phyloP scores from a whole-genome alignment of 2,329 filamentous ascomycete species.

The Fonsecaea pugnacius region DNA sequence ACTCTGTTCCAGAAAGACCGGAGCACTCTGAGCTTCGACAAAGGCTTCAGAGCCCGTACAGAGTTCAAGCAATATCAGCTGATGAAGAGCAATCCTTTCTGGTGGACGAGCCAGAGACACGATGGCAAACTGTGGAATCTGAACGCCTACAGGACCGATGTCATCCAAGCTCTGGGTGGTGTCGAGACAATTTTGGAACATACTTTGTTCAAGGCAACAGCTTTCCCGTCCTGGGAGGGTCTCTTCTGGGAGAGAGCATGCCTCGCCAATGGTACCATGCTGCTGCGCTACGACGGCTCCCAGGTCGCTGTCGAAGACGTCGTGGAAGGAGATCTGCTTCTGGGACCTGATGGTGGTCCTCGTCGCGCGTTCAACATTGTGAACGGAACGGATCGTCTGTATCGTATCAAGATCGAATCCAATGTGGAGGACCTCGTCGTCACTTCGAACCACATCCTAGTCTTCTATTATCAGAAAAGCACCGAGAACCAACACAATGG shows the following conservation, averaged over 20 bases:
- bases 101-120: constrained; percentile 98
- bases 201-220: constrained; percentile 94
- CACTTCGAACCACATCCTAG: constrained; percentile 56
- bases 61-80: constrained; percentile 99
- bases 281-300: constrained; percentile 52
- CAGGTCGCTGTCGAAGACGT: constrained; percentile 56
- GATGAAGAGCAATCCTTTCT: constrained; percentile 99
- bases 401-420: constrained; percentile 53
- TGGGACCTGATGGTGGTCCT: constrained; percentile 55
- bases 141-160: constrained; percentile 93
- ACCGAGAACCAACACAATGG: not conserved
- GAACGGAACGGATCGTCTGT: constrained; percentile 53
- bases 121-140: constrained; percentile 98
- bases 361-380: constrained; percentile 58
- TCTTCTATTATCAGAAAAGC: constrained; percentile 47
- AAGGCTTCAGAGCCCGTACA: constrained; percentile 91
- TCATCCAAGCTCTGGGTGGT: constrained; percentile 93
- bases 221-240: constrained; percentile 96
- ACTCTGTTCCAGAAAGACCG: constrained; percentile 98
- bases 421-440: constrained; percentile 55
- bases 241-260: constrained; percentile 80
- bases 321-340: constrained; percentile 54
- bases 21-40: constrained; percentile 96
- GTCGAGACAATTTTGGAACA: constrained; percentile 98
- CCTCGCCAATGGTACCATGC: constrained; percentile 50